Conservation (phyloP, 108 stramenopile genomes). For the Seminavis robusta region DNA sequence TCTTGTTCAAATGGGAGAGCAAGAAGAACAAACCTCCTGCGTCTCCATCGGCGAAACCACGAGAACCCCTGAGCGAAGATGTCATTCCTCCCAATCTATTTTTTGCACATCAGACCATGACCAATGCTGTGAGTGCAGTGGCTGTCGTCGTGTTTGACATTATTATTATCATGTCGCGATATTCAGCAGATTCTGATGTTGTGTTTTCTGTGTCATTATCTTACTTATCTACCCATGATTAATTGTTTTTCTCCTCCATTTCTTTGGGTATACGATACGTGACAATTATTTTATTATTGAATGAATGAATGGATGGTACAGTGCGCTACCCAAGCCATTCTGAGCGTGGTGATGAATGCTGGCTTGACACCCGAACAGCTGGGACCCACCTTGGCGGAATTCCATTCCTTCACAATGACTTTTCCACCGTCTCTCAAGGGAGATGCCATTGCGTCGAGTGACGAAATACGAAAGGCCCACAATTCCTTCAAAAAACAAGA, state of each 20-base stretch:
- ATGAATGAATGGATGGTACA: not conserved
- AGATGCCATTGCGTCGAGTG: slow-evolving; percentile 77
- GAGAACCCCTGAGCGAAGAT: slow-evolving; percentile 24
- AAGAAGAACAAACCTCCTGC: slow-evolving; percentile 17
- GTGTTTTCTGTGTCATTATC: not conserved
- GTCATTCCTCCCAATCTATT: slow-evolving; percentile 67
- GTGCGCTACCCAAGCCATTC: slow-evolving; percentile 92
- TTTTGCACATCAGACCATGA: slow-evolving; percentile 86
- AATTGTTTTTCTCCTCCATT: too few relatives aligned
- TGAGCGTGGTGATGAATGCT: slow-evolving; percentile 76
- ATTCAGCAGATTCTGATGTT: not conserved
- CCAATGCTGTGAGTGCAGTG: slow-evolving; percentile 65
- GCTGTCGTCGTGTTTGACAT: not conserved
- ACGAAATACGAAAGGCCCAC: slow-evolving; percentile 86
- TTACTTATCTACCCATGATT: not conserved
- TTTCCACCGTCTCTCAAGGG: slow-evolving; percentile 88
- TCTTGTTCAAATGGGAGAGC: slow-evolving; percentile 89
- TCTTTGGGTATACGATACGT: not conserved
- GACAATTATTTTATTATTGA: not conserved
- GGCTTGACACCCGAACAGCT: slow-evolving; percentile 39
- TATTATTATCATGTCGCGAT: not conserved
- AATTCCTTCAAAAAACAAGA: slow-evolving; percentile 88
- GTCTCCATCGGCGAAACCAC: not conserved
- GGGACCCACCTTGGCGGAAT: slow-evolving; percentile 71
- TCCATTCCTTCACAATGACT: slow-evolving; percentile 70